phyloP scores from a whole-genome alignment of 2,329 filamentous ascomycete species.

The Claviceps pazoutovae region DNA sequence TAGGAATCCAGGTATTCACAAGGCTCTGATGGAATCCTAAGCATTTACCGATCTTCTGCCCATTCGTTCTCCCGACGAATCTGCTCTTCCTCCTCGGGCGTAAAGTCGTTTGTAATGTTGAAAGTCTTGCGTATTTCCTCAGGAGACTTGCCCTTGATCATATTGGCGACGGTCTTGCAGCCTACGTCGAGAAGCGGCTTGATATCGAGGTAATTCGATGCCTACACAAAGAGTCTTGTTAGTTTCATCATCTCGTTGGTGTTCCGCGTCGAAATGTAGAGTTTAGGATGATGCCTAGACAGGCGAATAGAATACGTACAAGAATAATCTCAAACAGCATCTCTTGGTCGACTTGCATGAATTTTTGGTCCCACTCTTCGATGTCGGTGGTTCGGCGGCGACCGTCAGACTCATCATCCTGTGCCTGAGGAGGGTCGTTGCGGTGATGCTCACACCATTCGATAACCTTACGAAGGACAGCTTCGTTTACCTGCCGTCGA shows the following conservation, averaged over 20 bases:
- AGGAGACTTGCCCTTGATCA: conserved; percentile 99
- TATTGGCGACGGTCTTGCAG: conserved; percentile 94
- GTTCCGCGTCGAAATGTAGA: neutral
- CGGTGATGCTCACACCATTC: conserved; percentile 97
- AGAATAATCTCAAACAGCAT: conserved; percentile 99
- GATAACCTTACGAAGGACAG: conserved; percentile 87
- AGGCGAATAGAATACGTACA: conserved; percentile 36
- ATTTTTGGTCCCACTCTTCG: conserved; percentile 99
- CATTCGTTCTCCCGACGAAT: conserved; percentile 85
- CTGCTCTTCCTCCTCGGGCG: conserved; percentile 96
- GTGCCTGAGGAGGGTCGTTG: conserved; percentile 65
- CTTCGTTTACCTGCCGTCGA: conserved; percentile 65
- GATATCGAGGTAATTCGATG: conserved; percentile 97
- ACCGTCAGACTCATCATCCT: conserved; percentile 82
- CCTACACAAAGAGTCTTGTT: conserved; percentile 33
- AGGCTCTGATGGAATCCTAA: neutral
- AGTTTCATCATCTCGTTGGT: neutral
- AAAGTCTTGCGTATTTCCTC: conserved; percentile 99
- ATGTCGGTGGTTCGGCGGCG: conserved; percentile 99
- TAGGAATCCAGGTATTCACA: neutral
- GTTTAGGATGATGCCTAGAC: neutral
- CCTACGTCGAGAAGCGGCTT: conserved; percentile 95
- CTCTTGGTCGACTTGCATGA: conserved; percentile 99
- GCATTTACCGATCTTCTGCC: conserved; percentile 62
- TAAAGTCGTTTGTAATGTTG: conserved; percentile 99